Base-by-base conservation (phyloP, 805 yeast genomes). In the Metschnikowia koreensis region DNA sequence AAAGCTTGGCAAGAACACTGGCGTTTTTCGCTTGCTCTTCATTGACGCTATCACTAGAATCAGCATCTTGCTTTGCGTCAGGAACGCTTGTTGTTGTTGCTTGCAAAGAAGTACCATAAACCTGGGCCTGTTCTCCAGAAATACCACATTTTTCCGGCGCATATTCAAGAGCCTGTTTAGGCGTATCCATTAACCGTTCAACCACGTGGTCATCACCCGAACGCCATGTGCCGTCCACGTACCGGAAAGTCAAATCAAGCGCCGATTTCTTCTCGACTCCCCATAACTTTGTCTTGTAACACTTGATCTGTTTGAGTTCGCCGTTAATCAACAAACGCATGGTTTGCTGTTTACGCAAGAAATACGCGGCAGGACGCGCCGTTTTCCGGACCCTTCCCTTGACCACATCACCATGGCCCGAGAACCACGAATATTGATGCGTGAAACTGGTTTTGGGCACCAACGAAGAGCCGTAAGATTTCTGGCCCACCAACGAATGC, bases 261-360 rank as follows among this genome's bases (percentile, higher is more conserved):
- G 77, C 65, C 2, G 77, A 73, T 56, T 81, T 78, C 70, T 87
- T 88, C 58, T 87, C 91, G 54, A 82, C 78, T 3, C 98, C 98
- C 99, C 99, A 93, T 39, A 94, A 76, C 65, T 91, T 91, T 33
- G 85, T 82, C 69, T 91, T 90, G 60, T 78, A 79, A 58, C 85
- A 74, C 59, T 81, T 81, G 51, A 87, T 68, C 6, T 74, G 73
- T 66, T 81, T 83, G 48, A 81, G 68, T 43, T 69, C 79, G 7
- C 85, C 89, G 60, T 79, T 82, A 52, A 80, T 76, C 54, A 73
- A 75, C 2, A 86, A 77, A 59, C 97, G 77, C 56, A 89, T 74
- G 0, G 96, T 84, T 56, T 84, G 80, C 47, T 76, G 72, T 50
- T 78, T 77, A 28, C 65, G 59, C 13, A 56, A 54, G 38, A 78